Evolutionary conservation across 176 grass and related monocot species (phyloP), one percentile per base, ranked within the genome.

Genomic region (Ananas comosus): DNA sequence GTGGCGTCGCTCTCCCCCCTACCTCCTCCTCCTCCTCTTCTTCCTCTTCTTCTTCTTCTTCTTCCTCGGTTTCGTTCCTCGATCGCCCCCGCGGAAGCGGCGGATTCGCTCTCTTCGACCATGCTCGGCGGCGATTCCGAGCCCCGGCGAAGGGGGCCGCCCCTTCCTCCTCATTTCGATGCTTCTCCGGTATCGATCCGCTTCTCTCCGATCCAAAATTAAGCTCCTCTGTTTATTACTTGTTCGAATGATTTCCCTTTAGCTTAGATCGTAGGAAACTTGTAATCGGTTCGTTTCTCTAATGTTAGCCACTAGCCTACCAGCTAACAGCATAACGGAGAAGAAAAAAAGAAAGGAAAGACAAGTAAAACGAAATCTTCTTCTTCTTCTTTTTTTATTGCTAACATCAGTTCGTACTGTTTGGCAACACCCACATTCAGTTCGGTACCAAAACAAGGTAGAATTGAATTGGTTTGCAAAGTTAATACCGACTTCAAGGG

Each of bases 161-260:
- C 11, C 48, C 64, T 8, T 70, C 64, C 6, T 74, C 85, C 51
- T 51, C 86, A 24, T 66, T 76, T 12, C 83, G 92, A 56, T 85
- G 92, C 76, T 80, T 78, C 23, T 90, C 88, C 14, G 74, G 82
- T 84, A 71, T 56, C 54, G 10, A 1, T 14, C 11, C 71, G 33
- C 33, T 10, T 24, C 47, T 21, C 56, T 63, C 14, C 42, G 2
- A 47, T 6, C 56, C 63, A 25, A 1, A 66, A 18, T 9, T 49
- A 13, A 6, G 52, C 33, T 72, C 22, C 13, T 51, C 12, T 11
- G 49, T 25, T 51, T 54, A 5, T 58, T 72, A 47, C 4, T 10
- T 2, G 9, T 59, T 59, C 49, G 9, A 51, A 22, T 53, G 29
- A 33, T 33, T 4, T 70, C 18, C 50, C 13, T 12, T 50, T 70